These are phyloP conservation scores for Pythium dissotocum DNA, from an alignment of 352 stramenopile genomes.

Conservation along the genomic window DNA sequence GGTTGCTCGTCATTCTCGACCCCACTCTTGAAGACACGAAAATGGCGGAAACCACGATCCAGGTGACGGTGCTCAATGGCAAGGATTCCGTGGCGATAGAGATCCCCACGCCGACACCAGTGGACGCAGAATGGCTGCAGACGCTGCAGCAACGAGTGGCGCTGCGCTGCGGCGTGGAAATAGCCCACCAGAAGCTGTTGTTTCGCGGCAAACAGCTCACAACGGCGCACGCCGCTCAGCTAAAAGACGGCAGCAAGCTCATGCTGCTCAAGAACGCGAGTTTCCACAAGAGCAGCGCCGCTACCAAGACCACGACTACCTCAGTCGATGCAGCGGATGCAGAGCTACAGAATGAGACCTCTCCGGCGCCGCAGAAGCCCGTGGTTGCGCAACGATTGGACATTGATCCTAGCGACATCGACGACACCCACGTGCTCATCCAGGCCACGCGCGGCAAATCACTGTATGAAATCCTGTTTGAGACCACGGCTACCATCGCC, in stretches of 20 bases:
- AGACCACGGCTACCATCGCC: slow-evolving; percentile 30
- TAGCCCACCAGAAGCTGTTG: slow-evolving; percentile 56
- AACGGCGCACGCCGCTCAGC: slow-evolving; percentile 10
- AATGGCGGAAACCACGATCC: slow-evolving; percentile 17
- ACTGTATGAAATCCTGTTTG: slow-evolving; percentile 57
- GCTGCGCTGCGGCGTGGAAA: slow-evolving; percentile 36
- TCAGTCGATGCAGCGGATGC: neutral
- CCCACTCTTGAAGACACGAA: neutral
- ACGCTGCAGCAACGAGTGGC: slow-evolving; percentile 36
- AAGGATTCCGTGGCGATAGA: slow-evolving; percentile 39
- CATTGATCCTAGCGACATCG: slow-evolving; percentile 26
- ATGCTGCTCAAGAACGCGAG: slow-evolving; percentile 32
- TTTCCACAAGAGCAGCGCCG: slow-evolving; percentile 21
- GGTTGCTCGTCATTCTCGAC: neutral
- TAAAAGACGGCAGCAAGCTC: slow-evolving; percentile 31
- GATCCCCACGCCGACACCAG: slow-evolving; percentile 24
- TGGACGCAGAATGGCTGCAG: slow-evolving; percentile 31
- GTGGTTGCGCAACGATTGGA: slow-evolving; percentile 15
- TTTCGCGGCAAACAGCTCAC: slow-evolving; percentile 40
- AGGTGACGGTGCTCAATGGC: slow-evolving; percentile 51
- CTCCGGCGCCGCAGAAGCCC: neutral
- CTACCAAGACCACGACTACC: neutral
- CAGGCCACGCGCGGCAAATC: slow-evolving; percentile 57
- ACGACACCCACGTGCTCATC: slow-evolving; percentile 48
- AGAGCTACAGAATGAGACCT: neutral